These are phyloP conservation scores for Phytophthora tentaculata DNA, from an alignment of 352 stramenopile species.

Conservation along the genomic window DNA sequence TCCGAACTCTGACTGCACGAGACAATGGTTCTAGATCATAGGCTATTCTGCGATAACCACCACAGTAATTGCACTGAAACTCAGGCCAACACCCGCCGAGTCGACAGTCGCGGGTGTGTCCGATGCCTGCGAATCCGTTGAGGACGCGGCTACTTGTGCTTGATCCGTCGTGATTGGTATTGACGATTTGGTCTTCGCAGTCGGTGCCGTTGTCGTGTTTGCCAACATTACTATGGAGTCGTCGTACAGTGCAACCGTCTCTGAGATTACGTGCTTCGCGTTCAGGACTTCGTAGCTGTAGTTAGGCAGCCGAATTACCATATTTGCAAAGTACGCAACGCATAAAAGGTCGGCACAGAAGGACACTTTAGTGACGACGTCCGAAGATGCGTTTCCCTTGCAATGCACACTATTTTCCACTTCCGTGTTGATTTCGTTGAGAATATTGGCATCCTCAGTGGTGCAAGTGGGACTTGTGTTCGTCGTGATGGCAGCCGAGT, in stretches of 20 bases:
- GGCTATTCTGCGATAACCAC: not conserved
- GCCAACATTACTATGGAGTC: no score
- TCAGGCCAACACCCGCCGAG: not conserved
- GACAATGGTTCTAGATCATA: no score
- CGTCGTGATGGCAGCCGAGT: not conserved
- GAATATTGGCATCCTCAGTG: not conserved
- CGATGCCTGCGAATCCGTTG: conserved; percentile 1
- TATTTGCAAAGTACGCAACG: not conserved
- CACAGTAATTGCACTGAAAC: not conserved
- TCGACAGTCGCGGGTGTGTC: not conserved
- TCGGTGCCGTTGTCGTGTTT: no score
- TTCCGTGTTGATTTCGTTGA: not conserved
- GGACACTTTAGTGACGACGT: not conserved
- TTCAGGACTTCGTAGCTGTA: not conserved
- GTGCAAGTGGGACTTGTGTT: not conserved
- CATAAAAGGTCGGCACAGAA: not conserved
- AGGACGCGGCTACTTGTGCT: no score
- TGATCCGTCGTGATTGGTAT: no score
- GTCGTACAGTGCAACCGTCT: not conserved
- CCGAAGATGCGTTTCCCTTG: not conserved
- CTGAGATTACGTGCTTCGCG: not conserved
- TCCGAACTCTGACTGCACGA: no score
- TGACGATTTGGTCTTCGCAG: no score
- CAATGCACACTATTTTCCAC: not conserved
- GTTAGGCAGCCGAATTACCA: not conserved